These are phyloP conservation scores for Coix lacrymajobi DNA, from an alignment of 176 grass and related monocot species.

Conservation along the genomic window DNA sequence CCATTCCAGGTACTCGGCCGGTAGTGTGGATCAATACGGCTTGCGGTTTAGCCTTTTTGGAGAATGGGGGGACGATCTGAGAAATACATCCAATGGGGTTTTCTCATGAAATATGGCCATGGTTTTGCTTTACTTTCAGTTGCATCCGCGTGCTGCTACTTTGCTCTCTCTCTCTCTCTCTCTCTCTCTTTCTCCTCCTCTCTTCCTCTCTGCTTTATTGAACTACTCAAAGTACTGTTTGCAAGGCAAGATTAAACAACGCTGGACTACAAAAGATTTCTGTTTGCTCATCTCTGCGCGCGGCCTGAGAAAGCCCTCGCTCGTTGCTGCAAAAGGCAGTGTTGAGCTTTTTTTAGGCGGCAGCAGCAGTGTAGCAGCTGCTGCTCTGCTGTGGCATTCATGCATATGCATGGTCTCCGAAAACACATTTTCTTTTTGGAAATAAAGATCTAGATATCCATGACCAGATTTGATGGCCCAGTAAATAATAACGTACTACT, in stretches of 20 bases:
- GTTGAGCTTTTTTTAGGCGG: slow-evolving; percentile 32
- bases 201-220: not conserved
- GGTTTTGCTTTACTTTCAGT: slow-evolving; percentile 19
- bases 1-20: slow-evolving; percentile 32
- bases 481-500: not conserved
- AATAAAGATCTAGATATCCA: slow-evolving; percentile 1
- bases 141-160: not conserved
- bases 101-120: slow-evolving; percentile 49
- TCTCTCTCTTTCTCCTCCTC: slow-evolving; percentile 1
- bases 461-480: slow-evolving; percentile 8
- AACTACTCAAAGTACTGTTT: slow-evolving; percentile 50
- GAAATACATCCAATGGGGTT: slow-evolving; percentile 3
- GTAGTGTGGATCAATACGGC: slow-evolving; percentile 14
- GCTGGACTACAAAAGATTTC: slow-evolving; percentile 52
- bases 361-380: slow-evolving; percentile 18
- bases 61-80: not conserved
- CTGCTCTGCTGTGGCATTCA: slow-evolving; percentile 33
- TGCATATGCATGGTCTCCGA: slow-evolving; percentile 26
- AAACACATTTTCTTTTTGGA: slow-evolving; percentile 6
- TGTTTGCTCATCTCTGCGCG: slow-evolving; percentile 30
- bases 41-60: not conserved
- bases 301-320: slow-evolving; percentile 11
- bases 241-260: slow-evolving; percentile 55
- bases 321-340: slow-evolving; percentile 31
- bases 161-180: not conserved